Evolutionary conservation across 495 filamentous ascomycete species (phyloP).

Genomic region (Ramalina intermedia): DNA sequence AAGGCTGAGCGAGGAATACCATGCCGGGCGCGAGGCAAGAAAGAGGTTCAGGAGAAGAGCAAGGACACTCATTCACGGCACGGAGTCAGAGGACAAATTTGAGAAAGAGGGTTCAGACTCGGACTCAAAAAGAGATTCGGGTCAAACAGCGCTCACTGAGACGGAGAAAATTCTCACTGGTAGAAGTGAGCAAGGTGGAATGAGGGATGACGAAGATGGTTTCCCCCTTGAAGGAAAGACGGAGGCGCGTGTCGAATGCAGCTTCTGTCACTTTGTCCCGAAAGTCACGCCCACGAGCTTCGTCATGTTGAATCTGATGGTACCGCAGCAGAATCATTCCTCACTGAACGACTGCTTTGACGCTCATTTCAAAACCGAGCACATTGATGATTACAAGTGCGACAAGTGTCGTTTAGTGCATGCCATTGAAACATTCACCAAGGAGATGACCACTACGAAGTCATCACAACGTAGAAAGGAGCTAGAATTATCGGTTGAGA

Average conservation of each 20-base stretch:
- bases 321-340: constrained; percentile 60
- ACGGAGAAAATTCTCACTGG: not conserved
- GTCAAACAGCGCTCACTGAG: not conserved
- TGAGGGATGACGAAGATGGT: constrained; percentile 42
- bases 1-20: constrained; percentile 82
- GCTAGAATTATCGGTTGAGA: constrained; percentile 40
- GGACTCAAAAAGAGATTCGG: not conserved
- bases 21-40: constrained; percentile 63
- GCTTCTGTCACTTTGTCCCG: constrained; percentile 77
- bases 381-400: constrained; percentile 93
- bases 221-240: constrained; percentile 79
- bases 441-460: constrained; percentile 33
- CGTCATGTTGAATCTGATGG: constrained; percentile 81
- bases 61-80: constrained; percentile 5
- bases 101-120: constrained; percentile 11
- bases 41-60: constrained; percentile 20
- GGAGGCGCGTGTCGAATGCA: constrained; percentile 87
- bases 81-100: constrained; percentile 9
- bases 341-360: constrained; percentile 71
- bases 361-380: constrained; percentile 82
- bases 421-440: constrained; percentile 38
- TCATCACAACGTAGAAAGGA: constrained; percentile 32
- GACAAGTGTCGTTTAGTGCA: constrained; percentile 81
- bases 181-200: not conserved
- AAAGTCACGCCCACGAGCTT: constrained; percentile 71